These are phyloP conservation scores for Halenospora varia DNA, from an alignment of 495 filamentous ascomycete genomes.

Conservation along the genomic window DNA sequence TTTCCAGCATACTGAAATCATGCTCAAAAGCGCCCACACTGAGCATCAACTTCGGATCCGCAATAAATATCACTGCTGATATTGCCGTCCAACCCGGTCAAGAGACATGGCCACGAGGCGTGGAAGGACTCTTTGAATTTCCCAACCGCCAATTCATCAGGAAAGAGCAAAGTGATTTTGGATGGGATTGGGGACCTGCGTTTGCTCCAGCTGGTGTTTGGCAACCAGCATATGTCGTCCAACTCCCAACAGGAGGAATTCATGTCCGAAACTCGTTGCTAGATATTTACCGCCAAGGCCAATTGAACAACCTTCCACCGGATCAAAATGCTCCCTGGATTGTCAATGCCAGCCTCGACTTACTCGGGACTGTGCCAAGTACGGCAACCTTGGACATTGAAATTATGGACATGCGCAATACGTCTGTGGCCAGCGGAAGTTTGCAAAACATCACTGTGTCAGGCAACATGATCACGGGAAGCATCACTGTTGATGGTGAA, in stretches of 20 bases:
- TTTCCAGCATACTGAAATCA: constrained; percentile 43
- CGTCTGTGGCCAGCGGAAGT: constrained; percentile 40
- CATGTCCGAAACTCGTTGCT: constrained; percentile 52
- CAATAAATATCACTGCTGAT: constrained; percentile 44
- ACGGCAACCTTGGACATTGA: constrained; percentile 46
- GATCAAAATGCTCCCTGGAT: constrained; percentile 53
- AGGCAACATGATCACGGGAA: constrained; percentile 41
- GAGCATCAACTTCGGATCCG: constrained; percentile 54
- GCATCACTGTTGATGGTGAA: constrained; percentile 44
- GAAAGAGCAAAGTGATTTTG: constrained; percentile 74
- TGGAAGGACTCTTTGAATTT: constrained; percentile 50
- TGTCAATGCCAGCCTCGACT: constrained; percentile 66
- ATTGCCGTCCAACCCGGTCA: constrained; percentile 53
- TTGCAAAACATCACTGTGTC: constrained; percentile 40
- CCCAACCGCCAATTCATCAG: constrained; percentile 51
- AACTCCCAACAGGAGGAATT: constrained; percentile 39
- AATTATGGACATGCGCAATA: constrained; percentile 46
- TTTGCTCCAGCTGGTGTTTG: constrained; percentile 72
- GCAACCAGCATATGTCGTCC: constrained; percentile 61
- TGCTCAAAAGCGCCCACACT: constrained; percentile 41
- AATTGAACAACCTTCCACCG: constrained; percentile 39
- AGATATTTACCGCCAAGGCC: constrained; percentile 40
- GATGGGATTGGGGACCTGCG: constrained; percentile 81
- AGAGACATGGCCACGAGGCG: constrained; percentile 45
- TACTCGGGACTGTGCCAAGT: constrained; percentile 47